These are phyloP conservation scores for Coemansia sp. DNA, from an alignment of 192 early-diverging fungal genomes.

Conservation along the genomic window DNA sequence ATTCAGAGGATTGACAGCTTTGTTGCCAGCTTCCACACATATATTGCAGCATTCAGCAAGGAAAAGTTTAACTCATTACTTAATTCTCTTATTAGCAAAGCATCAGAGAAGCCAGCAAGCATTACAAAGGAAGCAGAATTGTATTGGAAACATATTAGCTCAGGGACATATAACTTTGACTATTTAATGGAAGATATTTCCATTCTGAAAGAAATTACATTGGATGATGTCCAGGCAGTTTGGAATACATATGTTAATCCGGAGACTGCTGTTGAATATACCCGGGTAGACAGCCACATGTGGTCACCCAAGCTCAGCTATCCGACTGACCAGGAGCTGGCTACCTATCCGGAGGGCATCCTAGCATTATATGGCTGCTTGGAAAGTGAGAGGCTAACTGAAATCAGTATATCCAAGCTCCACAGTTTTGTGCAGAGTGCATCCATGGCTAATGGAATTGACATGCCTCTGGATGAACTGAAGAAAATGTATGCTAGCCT, in stretches of 20 bases:
- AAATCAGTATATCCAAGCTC: no score
- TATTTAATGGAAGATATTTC: background rate
- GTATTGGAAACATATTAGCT: background rate
- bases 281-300: conserved; percentile 14
- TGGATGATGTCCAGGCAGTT: conserved; percentile 11
- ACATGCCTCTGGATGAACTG: background rate
- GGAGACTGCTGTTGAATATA: conserved; percentile 17
- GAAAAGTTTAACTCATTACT: conserved; percentile 60
- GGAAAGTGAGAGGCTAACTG: no score
- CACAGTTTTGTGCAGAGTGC: background rate
- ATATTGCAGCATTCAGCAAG: background rate
- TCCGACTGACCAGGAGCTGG: conserved; percentile 2
- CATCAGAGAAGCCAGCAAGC: background rate
- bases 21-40: conserved; percentile 52
- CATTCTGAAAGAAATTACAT: background rate
- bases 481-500: background rate
- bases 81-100: background rate
- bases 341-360: background rate
- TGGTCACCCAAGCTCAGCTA: conserved; percentile 10
- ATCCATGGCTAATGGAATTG: background rate
- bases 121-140: background rate
- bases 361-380: background rate
- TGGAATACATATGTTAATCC: conserved; percentile 28
- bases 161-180: background rate
- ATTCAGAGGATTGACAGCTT: conserved; percentile 77